Base-by-base conservation (phyloP, 2,329 filamentous ascomycete genomes). In the Verruconis gallopava region DNA sequence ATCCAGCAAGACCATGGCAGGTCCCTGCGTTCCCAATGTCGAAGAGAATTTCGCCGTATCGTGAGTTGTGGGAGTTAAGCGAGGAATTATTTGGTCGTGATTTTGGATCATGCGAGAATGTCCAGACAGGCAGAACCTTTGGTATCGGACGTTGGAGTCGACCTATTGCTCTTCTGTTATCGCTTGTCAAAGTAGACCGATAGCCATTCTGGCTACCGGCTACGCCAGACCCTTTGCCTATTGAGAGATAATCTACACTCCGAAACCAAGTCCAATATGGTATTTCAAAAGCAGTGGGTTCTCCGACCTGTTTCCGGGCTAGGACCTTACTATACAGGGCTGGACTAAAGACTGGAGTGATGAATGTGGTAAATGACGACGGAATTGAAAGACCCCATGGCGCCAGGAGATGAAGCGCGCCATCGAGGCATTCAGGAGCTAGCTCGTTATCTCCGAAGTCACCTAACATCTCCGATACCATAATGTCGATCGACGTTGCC, bases 361-460 rank as follows among this genome's bases (percentile, higher is more conserved):
- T 66, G 58, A 95, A 86, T 3, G 91, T 88, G 1, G 86, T 93
- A 65, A 98, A 98, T 21, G 83, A 91, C 48, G 79, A 74, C 1
- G 91, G 91, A 48, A 98, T 96, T 1, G 85, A 95, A 52, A 98
- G 89, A 25, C 91, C 93, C 53, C 89, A 75, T 1, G 81, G 72
- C 46, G 78, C 73, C n/a, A 98, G 66, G 34, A 96, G 81, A 53
- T 89, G 81, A 56, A 94, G 89, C 38, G 96, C 88, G 35, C 91
- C 91, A 57, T 98, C 91, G 9, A 98, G 71, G 54, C 91, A 98
- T 64, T 98, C 91, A 0, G 91, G 91, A 0, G 85, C 94, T 6
- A 98, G 75, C 62, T 98, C 91, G 55, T 98, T 98, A 62, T 98
- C 91, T 18, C 80, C 91, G 56, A 96, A 98, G 2, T 88, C 95